Evolutionary conservation across 148 eudicot genomes (phyloP), one percentile per base, ranked within the genome.

Genomic region (Arctostaphylos glauca): DNA sequence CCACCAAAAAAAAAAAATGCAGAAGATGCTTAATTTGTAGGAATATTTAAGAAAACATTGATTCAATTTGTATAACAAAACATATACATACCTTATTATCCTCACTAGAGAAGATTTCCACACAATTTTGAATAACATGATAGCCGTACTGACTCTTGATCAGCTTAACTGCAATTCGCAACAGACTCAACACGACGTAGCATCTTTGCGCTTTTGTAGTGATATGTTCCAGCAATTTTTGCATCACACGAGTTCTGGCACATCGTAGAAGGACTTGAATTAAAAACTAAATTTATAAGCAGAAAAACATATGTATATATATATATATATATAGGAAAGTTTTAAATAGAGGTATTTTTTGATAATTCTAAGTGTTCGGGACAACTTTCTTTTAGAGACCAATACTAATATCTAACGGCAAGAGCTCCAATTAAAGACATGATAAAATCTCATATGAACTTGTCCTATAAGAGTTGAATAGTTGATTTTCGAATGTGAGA

Each of bases 171-270:
- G 84, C 82, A 3, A 86, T 75, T 5, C 81, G 72, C 77, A 7
- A 76, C 59, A 89, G 49, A n/a, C 54, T 87, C 0, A 86, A 68
- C n/a, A 77, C 13, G n/a, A 89, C 64, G 0, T 82, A 25, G 2
- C 81, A 19, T 66, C 66, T 87, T 25, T 90, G 92, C 4, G 84
- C 82, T 0, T 16, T 14, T 0, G 83, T 86, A 0, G 46, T 85
- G 6, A 82, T 75, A 56, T 79, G 53, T 77, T 54, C 43, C 0
- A 91, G 4, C 72, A 90, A 19, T 9, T 82, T 87, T 73, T 92
- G 95, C 71, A 89, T 71, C 0, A 88, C 89, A 16, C 88, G 83
- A 60, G 93, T 87, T 49, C 95, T 92, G 85, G 55, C 68, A 50
- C 62, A 80, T 15, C 10, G 7, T 1, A 9, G 6, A 50, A 23